Conservation (phyloP, 176 grass and related monocot genomes). For the Typha latifolia region DNA sequence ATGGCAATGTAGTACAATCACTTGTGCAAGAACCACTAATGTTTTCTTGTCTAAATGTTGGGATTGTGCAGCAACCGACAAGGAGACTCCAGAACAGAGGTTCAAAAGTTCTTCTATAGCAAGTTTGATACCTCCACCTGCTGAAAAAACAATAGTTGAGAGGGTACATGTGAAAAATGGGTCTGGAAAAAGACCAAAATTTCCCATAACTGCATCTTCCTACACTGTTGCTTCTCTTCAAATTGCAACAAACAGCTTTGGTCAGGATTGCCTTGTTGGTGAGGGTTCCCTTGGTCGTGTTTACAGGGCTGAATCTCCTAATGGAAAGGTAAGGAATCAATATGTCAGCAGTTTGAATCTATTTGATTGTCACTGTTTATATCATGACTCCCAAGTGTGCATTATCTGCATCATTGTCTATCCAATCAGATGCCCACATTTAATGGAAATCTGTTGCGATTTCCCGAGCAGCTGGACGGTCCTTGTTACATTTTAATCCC, state of each 20-base stretch:
- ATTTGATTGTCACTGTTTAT: not conserved
- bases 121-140: conserved; percentile 33
- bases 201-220: conserved; percentile 51
- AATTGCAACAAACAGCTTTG: conserved; percentile 92
- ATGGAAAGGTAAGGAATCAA: conserved; percentile 60
- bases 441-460: too few relatives aligned
- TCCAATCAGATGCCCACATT: too few relatives aligned
- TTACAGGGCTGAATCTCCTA: conserved; percentile 82
- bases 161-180: conserved; percentile 61
- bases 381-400: not conserved
- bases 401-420: too few relatives aligned
- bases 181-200: conserved; percentile 52
- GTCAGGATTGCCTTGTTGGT: conserved; percentile 88
- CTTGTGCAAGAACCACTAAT: too few relatives aligned
- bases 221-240: conserved; percentile 90
- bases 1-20: too few relatives aligned
- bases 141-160: conserved; percentile 64
- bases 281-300: conserved; percentile 95
- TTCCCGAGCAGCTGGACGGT: too few relatives aligned
- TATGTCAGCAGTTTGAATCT: not conserved
- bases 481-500: too few relatives aligned
- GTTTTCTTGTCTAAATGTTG: conserved; percentile 1
- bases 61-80: conserved; percentile 41
- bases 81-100: conserved; percentile 50
- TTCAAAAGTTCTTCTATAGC: conserved; percentile 34